Base-by-base conservation (phyloP, 805 yeast genomes). In the Yamadazyma scolyti region DNA sequence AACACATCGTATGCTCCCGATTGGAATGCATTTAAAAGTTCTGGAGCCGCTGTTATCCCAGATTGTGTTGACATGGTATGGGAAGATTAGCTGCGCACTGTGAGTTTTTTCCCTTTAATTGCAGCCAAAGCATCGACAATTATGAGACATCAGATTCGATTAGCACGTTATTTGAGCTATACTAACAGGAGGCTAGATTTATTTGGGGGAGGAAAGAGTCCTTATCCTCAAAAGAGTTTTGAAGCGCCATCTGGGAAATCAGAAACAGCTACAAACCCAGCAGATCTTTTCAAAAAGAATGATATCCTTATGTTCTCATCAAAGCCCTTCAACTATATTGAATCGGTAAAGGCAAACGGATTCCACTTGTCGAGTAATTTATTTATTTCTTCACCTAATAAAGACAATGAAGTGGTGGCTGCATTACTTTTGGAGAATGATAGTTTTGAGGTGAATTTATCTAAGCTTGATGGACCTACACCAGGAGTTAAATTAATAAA, bases 361-460 rank as follows among this genome's bases (percentile, higher is more conserved):
- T 76, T 78, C 36, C 67, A 76, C 20, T 71, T 84, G 39, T 64
- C 81, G 3, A 73, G 72, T 37, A 73, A 72, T 37, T 52, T 66
- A 31, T 71, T 65, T 33, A 70, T 75, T 9, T 60, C 54, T 29
- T 61, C 76, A 2, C 71, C 71, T 3, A 51, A 57, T 37, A 40
- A 52, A 20, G 39, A 54, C 13, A 63, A 65, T 6, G 54, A 63
- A 24, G 49, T 61, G 9, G 58, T 62, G 10, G 82, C 75, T 8
- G 62, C 73, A 1, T 44, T 77, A 12, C 55, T 80, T 4, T 31
- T 79, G 7, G 71, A 73, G 46, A 75, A 62, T 45, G 87, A 81
- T 45, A 71, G 79, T 1, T 74, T 77, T 39, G 81, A 79, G 46
- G 67, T 82, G 23, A 71, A 77, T 42, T 48, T 82, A 25, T 43